A percentile compares a stretch with the other conserved stretches of the same genome.
Evolutionary conservation across 345 rosid species (phyloP).

Genomic region (Hevea brasiliensis): DNA sequence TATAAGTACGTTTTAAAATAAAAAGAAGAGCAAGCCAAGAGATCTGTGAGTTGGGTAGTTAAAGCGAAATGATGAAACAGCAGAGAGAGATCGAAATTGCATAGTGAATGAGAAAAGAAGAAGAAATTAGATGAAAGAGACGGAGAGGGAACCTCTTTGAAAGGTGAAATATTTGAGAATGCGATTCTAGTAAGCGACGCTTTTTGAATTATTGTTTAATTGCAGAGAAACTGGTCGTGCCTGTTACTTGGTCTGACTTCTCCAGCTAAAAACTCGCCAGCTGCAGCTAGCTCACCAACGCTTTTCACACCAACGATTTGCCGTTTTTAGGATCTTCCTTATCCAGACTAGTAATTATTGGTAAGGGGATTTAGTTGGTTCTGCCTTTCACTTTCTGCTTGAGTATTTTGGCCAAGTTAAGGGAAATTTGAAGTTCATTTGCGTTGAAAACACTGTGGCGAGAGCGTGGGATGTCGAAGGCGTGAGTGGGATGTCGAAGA

Average conservation of each 20-base stretch:
- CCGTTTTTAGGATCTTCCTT: no score
- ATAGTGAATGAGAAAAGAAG: not conserved
- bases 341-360: no score
- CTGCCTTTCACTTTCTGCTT: no score
- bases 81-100: not conserved
- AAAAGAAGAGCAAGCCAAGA: not conserved
- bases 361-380: no score
- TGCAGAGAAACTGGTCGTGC: not conserved
- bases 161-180: slow-evolving; percentile 1
- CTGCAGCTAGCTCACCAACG: no score
- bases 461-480: no score
- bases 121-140: not conserved
- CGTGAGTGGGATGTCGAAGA: no score
- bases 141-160: not conserved
- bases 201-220: not conserved
- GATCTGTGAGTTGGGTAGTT: not conserved
- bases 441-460: no score
- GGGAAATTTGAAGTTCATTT: no score
- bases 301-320: no score
- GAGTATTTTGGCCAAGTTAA: no score
- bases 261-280: not conserved
- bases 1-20: no score
- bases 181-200: slow-evolving; percentile 7
- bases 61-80: not conserved
- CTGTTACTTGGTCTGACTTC: slow-evolving; percentile 5